Conservation (phyloP, 495 filamentous ascomycete species). For the Aspergillus olivimuriae region DNA sequence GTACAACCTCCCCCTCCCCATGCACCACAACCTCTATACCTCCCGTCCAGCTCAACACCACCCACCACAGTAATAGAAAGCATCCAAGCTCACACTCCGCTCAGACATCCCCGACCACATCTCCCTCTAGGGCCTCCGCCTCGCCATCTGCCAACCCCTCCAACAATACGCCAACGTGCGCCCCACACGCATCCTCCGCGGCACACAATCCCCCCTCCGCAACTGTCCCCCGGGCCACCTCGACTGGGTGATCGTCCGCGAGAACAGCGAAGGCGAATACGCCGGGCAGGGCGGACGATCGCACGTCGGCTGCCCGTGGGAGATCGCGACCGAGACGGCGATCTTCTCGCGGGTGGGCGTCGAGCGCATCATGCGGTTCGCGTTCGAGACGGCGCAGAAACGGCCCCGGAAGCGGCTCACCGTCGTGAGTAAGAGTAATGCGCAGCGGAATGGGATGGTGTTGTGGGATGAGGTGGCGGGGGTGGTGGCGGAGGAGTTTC, state of each 20-base stretch:
- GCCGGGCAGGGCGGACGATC: conserved; percentile 50
- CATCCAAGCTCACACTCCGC: too few species aligned
- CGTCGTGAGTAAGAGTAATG: conserved; percentile 56
- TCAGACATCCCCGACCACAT: conserved; percentile 53
- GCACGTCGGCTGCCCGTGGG: conserved; percentile 44
- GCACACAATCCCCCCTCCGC: conserved; percentile 42
- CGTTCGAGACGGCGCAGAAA: conserved; percentile 44
- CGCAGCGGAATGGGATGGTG: conserved; percentile 53
- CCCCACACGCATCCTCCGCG: conserved; percentile 44
- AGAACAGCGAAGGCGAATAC: conserved; percentile 55
- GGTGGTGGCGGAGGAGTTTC: conserved; percentile 41
- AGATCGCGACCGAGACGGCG: conserved; percentile 46
- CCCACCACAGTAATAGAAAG: too few species aligned
- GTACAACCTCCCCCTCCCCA: conserved; percentile 19
- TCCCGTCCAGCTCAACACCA: not conserved
- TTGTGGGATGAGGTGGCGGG: conserved; percentile 50
- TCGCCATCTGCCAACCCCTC: conserved; percentile 49
- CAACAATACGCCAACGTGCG: conserved; percentile 54
- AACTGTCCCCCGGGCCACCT: conserved; percentile 36
- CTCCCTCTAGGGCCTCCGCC: conserved; percentile 49
- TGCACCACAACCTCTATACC: not conserved
- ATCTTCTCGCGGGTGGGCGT: conserved; percentile 50
- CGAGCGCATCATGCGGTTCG: conserved; percentile 51
- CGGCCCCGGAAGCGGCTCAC: conserved; percentile 45
- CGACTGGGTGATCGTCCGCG: conserved; percentile 53